Conservation (phyloP, 306 rosid species). For the Spatholobus suberectus region DNA sequence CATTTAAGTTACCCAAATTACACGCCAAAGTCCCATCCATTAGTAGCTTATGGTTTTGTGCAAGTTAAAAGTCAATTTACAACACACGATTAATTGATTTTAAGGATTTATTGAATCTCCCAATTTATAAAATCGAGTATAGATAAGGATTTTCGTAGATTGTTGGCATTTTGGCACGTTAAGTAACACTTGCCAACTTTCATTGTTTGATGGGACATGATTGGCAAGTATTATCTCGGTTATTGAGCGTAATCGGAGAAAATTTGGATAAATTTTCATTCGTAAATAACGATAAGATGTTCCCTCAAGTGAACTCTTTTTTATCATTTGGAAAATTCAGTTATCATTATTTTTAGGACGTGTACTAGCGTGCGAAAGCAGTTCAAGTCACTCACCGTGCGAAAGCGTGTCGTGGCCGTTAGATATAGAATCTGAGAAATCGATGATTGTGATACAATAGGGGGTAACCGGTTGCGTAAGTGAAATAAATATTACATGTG, state of each 20-base stretch:
- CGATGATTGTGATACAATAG: too few relatives aligned
- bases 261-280: background rate
- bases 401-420: too few relatives aligned
- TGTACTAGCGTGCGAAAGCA: too few relatives aligned
- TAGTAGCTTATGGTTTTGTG: background rate
- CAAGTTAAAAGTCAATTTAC: background rate
- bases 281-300: background rate
- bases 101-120: background rate
- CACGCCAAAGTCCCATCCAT: background rate
- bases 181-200: background rate
- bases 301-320: too few relatives aligned
- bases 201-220: background rate
- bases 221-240: background rate
- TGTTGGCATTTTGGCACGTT: background rate
- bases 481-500: too few relatives aligned
- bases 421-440: too few relatives aligned
- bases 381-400: too few relatives aligned
- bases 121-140: too few relatives aligned
- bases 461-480: too few relatives aligned
- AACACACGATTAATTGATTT: background rate
- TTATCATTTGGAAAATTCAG: too few relatives aligned
- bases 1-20: background rate
- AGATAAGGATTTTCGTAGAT: background rate
- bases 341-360: too few relatives aligned
- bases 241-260: background rate